Evolutionary conservation across 441 rosid species (phyloP), one percentile per base, ranked within the genome.

Genomic region (Pelargonium citronellum): DNA sequence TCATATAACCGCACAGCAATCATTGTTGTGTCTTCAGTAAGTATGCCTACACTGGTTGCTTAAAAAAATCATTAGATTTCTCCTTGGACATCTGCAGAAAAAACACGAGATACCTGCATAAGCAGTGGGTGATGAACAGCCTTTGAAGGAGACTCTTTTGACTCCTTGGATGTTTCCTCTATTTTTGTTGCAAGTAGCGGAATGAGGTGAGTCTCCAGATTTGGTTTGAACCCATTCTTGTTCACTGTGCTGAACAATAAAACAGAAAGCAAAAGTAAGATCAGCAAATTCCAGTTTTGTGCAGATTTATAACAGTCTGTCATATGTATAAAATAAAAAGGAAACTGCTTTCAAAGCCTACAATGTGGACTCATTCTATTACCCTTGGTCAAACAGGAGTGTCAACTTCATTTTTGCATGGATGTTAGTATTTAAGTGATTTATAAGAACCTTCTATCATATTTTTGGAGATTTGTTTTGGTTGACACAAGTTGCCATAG

Each of bases 141-240:
- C 80, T 83, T 88, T 11, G 90, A 79, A 61, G 85, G 79, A 6
- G 77, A 43, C 66, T 86, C 91, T 81, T 85, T 84, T 0, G 81
- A 75, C 20, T 86, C 92, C 15, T n/a, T 30, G 19, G 82, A 71
- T 60, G 72, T 63, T 72, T 88, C 89, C 76, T 87, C 88, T 3
- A 82, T 76, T 79, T 89, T 88, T 22, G 75, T 83, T 46, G 91
- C 89, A 61, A 91, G 92, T 62, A 93, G 73, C 3, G 96, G 96
- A 78, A 88, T 78, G 64, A 93, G 93, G 17, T 93, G 96, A 17
- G 90, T 91, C 80, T 91, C 98, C 71, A 91, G 83, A 77, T 91
- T 93, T 39, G 98, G 98, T 77, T 91, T 91, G 77, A 93, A 91
- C 17, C 98, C 98, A 75, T 91, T 96, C 66, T 83, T 83, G 74